Conservation (phyloP, 345 rosid genomes). For the Eucalyptus polyanthemos region DNA sequence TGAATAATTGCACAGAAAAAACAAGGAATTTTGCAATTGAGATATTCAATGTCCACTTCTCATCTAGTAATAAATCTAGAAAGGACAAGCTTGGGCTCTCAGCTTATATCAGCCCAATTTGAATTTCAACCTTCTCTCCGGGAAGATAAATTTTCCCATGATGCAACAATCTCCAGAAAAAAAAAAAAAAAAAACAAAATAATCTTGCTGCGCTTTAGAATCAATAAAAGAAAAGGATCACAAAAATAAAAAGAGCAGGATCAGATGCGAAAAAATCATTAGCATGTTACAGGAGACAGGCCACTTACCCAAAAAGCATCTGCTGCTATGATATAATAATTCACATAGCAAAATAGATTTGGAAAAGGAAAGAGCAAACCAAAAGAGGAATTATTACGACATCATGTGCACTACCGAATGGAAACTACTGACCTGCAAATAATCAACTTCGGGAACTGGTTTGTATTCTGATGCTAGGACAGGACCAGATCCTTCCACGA, state of each 20-base stretch:
- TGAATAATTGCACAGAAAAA: not conserved
- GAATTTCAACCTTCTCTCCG: not conserved
- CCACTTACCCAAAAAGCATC: not conserved
- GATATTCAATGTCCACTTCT: not conserved
- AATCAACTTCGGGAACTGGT: slow-evolving; percentile 79
- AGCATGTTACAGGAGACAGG: not conserved
- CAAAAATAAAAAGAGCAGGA: not conserved
- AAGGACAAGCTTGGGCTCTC: not conserved
- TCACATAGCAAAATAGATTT: not conserved
- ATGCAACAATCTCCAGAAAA: not conserved
- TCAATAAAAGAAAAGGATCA: not conserved
- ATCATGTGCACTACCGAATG: not conserved
- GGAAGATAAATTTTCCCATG: not conserved
- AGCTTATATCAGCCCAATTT: not conserved
- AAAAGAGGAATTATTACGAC: not conserved
- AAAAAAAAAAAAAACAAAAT: not conserved
- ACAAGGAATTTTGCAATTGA: not conserved
- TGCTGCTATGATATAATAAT: not conserved
- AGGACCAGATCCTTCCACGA: no score
- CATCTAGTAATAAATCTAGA: not conserved
- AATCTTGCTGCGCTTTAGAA: no score
- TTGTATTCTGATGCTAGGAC: slow-evolving; percentile 26
- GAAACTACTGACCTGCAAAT: slow-evolving; percentile 53
- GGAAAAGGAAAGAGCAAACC: not conserved
- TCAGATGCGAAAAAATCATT: not conserved